Base-by-base conservation (phyloP, 1,284 basidiomycete species). In the Apiotrichum porosum region DNA sequence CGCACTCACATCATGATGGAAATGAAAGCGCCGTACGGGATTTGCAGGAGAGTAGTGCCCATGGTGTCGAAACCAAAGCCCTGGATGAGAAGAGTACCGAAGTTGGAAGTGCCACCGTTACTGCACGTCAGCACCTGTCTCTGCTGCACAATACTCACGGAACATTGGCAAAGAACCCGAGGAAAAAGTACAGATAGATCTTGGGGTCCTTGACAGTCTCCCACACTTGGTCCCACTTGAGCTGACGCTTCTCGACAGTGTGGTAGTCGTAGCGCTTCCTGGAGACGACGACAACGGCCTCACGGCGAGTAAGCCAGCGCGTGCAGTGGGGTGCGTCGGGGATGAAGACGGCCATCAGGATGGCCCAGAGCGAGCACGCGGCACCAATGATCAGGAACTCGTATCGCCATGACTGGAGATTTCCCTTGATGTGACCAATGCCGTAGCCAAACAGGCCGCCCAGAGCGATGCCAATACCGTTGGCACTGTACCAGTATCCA, bases 201-300 rank as follows among this genome's bases (percentile, higher is more conserved):
- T 71, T 63, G 12, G 58, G 26, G 50, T 75, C 74, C 28, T 48
- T 55, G 22, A 71, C 8, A 2, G 67, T 66, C 48, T 76, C 75
- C 13, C 30, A 47, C 12, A 70, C 50, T 50, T 76, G 75, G 19
- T 69, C 58, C 60, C 54, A 56, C 50, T 74, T 72, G 60, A 74
- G 63, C 38, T 66, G 58, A 10, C 62, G 55, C 47, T 73, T 68
- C 51, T 73, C 68, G 40, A 74, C 66, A n/a, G 70, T 71, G 23
- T 66, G 65, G 49, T 72, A 63, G 53, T 75, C 72, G 39, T 63
- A 42, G 18, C 66, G 56, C 49, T 75, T 68, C 9, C 73, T 59
- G 26, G 64, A 60, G 28, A 74, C 61, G n/a, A 68, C 65, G 23
- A 75, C 58, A 24, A 72, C 50, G 3, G 65, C 55, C 49, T 76